phyloP scores from a whole-genome alignment of 1,284 basidiomycete genomes.

The Neonothopanus nambi region DNA sequence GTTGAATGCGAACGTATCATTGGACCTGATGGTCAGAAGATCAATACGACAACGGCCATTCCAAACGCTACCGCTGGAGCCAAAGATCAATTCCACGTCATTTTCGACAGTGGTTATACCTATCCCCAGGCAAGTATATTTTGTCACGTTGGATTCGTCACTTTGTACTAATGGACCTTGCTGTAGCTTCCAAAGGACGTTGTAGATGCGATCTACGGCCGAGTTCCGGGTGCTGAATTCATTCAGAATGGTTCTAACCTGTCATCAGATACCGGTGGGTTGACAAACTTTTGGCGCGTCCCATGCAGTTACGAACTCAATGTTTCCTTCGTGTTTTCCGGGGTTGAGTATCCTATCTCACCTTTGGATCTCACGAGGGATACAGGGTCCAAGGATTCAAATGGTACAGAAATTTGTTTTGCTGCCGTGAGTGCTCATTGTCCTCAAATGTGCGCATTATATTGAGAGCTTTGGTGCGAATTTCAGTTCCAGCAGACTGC shows the following conservation, averaged over 20 bases:
- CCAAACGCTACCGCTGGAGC: slow-evolving; percentile 1
- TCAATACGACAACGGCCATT: slow-evolving; percentile 4
- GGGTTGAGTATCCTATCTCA: slow-evolving; percentile 8
- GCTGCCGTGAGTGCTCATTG: not conserved
- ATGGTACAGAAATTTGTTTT: not conserved
- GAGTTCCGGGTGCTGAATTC: slow-evolving; percentile 10
- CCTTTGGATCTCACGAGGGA: slow-evolving; percentile 5
- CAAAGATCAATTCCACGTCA: slow-evolving; percentile 9
- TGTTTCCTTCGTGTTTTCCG: slow-evolving; percentile 5
- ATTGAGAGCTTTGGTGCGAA: not conserved
- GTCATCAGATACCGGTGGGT: too few species aligned
- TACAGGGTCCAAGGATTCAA: not conserved
- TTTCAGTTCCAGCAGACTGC: slow-evolving; percentile 30
- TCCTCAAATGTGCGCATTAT: not conserved
- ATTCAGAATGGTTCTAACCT: too few species aligned
- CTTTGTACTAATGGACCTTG: not conserved
- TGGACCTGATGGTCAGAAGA: slow-evolving; percentile 10
- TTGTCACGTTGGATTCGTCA: not conserved
- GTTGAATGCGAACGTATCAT: slow-evolving; percentile 10
- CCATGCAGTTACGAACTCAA: slow-evolving; percentile 12
- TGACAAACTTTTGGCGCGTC: not conserved
- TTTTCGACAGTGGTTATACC: slow-evolving; percentile 10
- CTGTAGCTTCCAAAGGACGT: not conserved
- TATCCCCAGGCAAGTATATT: slow-evolving; percentile 8
- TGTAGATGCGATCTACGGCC: slow-evolving; percentile 7